Percentiles rank a stretch among this genome's conserved stretches.
phyloP scores from a whole-genome alignment of 176 grass and related monocot genomes.

The Cocos nucifera region DNA sequence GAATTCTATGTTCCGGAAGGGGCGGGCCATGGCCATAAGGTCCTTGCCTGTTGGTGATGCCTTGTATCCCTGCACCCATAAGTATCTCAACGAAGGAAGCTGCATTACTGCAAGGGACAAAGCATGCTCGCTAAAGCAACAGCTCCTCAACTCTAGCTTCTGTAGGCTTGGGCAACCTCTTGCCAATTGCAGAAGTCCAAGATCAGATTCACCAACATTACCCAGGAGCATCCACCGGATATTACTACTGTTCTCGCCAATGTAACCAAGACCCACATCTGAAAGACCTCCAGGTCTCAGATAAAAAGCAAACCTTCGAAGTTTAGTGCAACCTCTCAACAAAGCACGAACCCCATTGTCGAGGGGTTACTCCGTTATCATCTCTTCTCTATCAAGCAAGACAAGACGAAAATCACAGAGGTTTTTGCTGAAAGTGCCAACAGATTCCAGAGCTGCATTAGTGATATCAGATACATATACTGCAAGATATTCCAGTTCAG shows the following conservation, averaged over 20 bases:
- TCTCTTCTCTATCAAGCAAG: slow-evolving; percentile 67
- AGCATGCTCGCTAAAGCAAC: slow-evolving; percentile 67
- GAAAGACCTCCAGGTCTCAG: slow-evolving; percentile 83
- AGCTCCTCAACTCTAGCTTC: slow-evolving; percentile 89
- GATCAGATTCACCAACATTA: slow-evolving; percentile 70
- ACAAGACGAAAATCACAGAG: slow-evolving; percentile 94
- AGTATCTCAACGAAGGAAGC: slow-evolving; percentile 68
- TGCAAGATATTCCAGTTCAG: slow-evolving; percentile 65
- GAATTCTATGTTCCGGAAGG: slow-evolving; percentile 95
- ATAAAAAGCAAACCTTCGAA: slow-evolving; percentile 86
- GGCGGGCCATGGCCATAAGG: slow-evolving; percentile 64
- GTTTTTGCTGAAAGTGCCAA: slow-evolving; percentile 65
- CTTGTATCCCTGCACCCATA: slow-evolving; percentile 94
- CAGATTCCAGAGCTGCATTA: slow-evolving; percentile 78
- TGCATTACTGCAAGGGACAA: slow-evolving; percentile 58
- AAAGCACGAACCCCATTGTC: slow-evolving; percentile 80
- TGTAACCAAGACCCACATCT: slow-evolving; percentile 67
- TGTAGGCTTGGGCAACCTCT: slow-evolving; percentile 69
- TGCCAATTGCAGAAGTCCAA: slow-evolving; percentile 48
- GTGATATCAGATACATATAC: slow-evolving; percentile 88
- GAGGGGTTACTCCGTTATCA: slow-evolving; percentile 63
- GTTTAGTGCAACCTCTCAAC: slow-evolving; percentile 71
- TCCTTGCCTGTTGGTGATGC: slow-evolving; percentile 50
- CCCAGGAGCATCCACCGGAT: slow-evolving; percentile 80
- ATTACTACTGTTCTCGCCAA: slow-evolving; percentile 59